Percentiles rank a stretch among this genome's conserved stretches.
These are phyloP conservation scores for Solanum sejunctum DNA, from an alignment of 257 asterid species.

Conservation along the genomic window DNA sequence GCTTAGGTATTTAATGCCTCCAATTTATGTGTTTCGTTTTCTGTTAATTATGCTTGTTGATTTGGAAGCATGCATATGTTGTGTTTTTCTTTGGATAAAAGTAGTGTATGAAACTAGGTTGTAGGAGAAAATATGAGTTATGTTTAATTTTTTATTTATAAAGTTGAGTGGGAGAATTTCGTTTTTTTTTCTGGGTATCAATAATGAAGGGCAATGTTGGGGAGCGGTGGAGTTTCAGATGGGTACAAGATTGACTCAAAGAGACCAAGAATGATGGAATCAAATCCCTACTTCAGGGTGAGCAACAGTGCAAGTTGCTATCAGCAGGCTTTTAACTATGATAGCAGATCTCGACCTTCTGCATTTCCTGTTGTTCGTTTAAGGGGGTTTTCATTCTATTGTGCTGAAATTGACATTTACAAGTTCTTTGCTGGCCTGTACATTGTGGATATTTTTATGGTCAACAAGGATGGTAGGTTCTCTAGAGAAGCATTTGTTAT, in stretches of 20 bases:
- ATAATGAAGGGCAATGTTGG: constrained; percentile 96
- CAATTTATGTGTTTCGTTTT: neutral
- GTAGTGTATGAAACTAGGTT: constrained; percentile 29
- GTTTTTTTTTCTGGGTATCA: constrained; percentile 65
- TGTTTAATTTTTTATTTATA: constrained; percentile 93
- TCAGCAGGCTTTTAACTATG: constrained; percentile 9
- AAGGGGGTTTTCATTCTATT: constrained; percentile 90
- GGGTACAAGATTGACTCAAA: constrained; percentile 99
- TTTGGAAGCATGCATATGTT: constrained; percentile 1
- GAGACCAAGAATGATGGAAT: constrained; percentile 99
- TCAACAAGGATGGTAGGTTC: constrained; percentile 65
- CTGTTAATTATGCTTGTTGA: neutral
- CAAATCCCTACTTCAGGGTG: constrained; percentile 99
- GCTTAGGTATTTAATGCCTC: neutral
- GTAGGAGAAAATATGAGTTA: constrained; percentile 60
- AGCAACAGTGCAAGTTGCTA: constrained; percentile 56
- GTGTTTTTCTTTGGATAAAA: neutral
- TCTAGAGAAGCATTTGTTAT: constrained; percentile 88
- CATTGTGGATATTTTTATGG: constrained; percentile 77
- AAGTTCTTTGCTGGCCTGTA: constrained; percentile 86
- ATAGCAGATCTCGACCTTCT: constrained; percentile 1
- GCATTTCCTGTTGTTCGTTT: constrained; percentile 79
- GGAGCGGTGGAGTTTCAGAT: constrained; percentile 99
- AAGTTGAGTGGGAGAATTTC: constrained; percentile 81
- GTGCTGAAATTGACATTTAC: constrained; percentile 60